Evolutionary conservation across 2,329 filamentous ascomycete species (phyloP), one percentile per base, ranked within the genome.

Genomic region (Bretziella fagacearum): DNA sequence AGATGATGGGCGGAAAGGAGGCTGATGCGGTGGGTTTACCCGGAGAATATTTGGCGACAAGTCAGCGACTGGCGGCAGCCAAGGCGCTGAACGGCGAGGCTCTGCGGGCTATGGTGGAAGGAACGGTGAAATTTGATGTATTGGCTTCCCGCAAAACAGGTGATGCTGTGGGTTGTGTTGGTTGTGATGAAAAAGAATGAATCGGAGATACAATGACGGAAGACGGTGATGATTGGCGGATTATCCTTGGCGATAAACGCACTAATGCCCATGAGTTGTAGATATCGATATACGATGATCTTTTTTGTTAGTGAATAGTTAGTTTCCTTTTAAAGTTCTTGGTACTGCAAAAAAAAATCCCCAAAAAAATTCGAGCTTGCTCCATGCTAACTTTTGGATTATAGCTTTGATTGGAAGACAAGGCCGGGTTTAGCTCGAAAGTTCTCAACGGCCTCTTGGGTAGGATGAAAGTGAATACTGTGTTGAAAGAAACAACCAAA

Each of bases 1-100:
- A 71, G 40, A 70, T 80, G 65, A 72, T 83, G 46, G 54, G 69
- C 48, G 64, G 64, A 1, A 58, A 58, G 18, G 55, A 55, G n/a
- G 53, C 55, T 10, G 59, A 57, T 0, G 60, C 60, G n/a, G 61
- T 68, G 37, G 62, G 65, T 22, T 46, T 74, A 27, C 71, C 71
- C 3, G 49, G 47, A 8, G 63, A 65, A 52, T 73, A 63, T 53
- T 49, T 58, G 27, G 54, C 64, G 8, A 61, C 57, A 5, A 62
- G 59, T 39, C 58, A 59, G 29, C 52, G 61, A 22, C 55, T 56
- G 5, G 46, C 35, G n/a, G 47, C 36, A 20, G 42, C 35, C 8
- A 17, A 35, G 17, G 36, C 27, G 22, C 3, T 32, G 15, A 32
- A 44, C 8, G 41, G 41, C 41, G 15, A 30, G 26, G 17, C 29